Conservation (phyloP, 2,329 filamentous ascomycete genomes). For the Celoporthe dispersa region DNA sequence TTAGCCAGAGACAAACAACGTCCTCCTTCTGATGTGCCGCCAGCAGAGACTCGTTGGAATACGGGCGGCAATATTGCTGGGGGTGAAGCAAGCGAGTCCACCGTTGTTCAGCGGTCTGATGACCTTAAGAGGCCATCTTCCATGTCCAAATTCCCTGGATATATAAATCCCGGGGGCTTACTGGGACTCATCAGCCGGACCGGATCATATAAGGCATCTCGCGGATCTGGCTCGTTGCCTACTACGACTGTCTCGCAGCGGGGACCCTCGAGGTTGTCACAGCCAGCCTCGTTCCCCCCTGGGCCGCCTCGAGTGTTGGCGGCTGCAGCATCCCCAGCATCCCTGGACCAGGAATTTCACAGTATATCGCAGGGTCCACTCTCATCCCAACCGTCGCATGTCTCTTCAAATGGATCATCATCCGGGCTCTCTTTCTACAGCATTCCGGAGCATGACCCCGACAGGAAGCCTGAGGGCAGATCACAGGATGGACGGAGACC, state of each 20-base stretch:
- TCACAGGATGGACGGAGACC: background rate
- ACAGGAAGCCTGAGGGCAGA: background rate
- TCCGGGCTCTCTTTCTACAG: background rate
- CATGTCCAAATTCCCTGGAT: background rate
- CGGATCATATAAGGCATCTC: background rate
- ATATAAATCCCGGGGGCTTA: background rate
- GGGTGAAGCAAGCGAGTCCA: background rate
- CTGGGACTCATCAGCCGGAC: background rate
- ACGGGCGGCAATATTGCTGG: background rate
- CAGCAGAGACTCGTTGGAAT: no score
- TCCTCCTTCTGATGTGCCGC: background rate
- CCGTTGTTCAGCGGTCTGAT: background rate
- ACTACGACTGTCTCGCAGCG: background rate
- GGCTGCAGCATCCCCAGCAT: background rate
- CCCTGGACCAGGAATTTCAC: background rate
- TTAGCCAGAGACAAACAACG: background rate
- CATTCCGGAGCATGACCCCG: background rate
- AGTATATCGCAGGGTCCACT: background rate
- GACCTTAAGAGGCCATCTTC: background rate
- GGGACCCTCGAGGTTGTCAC: background rate
- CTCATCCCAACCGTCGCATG: background rate
- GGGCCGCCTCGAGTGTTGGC: background rate
- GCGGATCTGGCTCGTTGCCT: background rate
- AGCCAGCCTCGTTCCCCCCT: background rate
- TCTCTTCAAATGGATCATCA: background rate